phyloP scores from a whole-genome alignment of 176 grass and related monocot genomes.

The Raddia guianensis region DNA sequence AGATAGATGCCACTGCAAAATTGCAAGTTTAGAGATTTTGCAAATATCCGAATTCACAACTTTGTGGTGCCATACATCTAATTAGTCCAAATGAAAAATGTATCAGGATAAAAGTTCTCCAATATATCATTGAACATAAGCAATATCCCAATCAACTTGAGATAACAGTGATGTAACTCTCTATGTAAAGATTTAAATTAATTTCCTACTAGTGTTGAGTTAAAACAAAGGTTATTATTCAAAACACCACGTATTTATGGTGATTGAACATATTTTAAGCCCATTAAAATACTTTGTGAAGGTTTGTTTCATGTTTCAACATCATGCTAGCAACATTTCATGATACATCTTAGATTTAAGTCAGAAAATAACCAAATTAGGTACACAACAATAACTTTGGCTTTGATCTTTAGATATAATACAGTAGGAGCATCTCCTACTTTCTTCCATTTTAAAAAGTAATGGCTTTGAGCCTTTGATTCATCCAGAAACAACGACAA shows the following conservation, averaged over 20 bases:
- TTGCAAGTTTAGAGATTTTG: too few relatives aligned
- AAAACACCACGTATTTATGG: conserved; percentile 1
- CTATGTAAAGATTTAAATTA: conserved; percentile 26
- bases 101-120: background rate
- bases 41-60: too few relatives aligned
- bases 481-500: conserved; percentile 9
- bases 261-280: background rate
- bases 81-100: background rate
- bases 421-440: too few relatives aligned
- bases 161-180: conserved; percentile 30
- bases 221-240: background rate
- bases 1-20: too few relatives aligned
- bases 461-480: background rate
- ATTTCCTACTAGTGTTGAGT: conserved; percentile 7
- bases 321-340: conserved; percentile 10
- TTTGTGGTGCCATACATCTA: too few relatives aligned
- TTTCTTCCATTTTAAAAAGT: too few relatives aligned
- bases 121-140: background rate
- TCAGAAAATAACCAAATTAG: background rate
- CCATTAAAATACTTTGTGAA: too few relatives aligned
- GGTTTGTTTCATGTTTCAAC: background rate
- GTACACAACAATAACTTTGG: background rate
- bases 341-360: conserved; percentile 2
- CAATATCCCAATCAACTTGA: conserved; percentile 18
- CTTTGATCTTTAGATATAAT: too few relatives aligned